A percentile compares a stretch with the other conserved stretches of the same genome.
These are phyloP conservation scores for Aphanomyces cochlioides DNA, from an alignment of 352 stramenopile species.

Conservation along the genomic window DNA sequence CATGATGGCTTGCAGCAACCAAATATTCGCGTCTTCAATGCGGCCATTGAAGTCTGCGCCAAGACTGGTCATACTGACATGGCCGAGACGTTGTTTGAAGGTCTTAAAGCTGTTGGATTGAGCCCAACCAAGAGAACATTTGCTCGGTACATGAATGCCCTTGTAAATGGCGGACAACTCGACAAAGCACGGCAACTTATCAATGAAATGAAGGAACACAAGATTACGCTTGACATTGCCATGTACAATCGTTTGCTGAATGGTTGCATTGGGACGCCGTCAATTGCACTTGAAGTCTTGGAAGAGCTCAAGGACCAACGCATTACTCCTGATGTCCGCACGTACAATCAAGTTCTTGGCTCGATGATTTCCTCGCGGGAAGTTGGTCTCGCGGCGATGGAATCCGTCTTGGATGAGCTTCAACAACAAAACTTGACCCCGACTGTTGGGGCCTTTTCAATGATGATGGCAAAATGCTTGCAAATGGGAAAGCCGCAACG, in stretches of 20 bases:
- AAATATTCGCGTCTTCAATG: conserved; percentile 19
- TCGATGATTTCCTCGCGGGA: background rate
- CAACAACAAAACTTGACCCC: background rate
- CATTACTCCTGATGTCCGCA: background rate
- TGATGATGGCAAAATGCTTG: conserved; percentile 9
- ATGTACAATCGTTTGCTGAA: background rate
- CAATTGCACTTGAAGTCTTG: background rate
- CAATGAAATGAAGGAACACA: background rate
- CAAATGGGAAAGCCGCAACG: background rate
- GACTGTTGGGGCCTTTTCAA: background rate
- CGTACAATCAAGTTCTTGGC: conserved; percentile 12
- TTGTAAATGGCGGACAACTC: background rate
- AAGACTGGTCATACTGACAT: background rate
- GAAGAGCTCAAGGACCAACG: background rate
- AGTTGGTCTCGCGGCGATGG: background rate
- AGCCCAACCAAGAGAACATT: conserved; percentile 3
- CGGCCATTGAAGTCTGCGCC: conserved; percentile 20
- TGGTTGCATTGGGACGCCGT: background rate
- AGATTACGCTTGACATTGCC: background rate
- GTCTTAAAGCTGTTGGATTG: conserved; percentile 3
- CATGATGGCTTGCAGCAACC: background rate
- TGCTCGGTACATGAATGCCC: background rate
- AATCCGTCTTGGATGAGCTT: background rate
- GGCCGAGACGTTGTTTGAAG: conserved; percentile 12
- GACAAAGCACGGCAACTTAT: background rate